Conservation (phyloP, 805 yeast species). For the Saturnispora sanitii region DNA sequence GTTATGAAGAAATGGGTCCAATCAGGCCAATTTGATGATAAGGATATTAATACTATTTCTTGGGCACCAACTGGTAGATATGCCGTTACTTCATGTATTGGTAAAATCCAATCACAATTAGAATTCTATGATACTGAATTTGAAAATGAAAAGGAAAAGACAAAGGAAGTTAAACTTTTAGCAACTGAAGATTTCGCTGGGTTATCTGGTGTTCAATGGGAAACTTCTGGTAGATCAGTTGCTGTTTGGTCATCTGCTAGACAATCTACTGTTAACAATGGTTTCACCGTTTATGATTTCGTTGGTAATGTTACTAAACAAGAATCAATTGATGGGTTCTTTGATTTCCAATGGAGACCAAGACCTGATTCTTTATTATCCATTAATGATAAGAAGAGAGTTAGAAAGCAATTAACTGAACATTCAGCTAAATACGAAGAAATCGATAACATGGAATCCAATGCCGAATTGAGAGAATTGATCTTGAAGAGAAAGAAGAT, state of each 20-base stretch:
- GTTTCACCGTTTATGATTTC: slow-evolving; percentile 79
- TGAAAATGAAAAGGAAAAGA: slow-evolving; percentile 48
- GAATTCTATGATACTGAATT: slow-evolving; percentile 83
- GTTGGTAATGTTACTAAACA: slow-evolving; percentile 70
- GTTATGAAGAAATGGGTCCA: slow-evolving; percentile 32
- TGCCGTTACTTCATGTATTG: slow-evolving; percentile 41
- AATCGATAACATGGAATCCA: slow-evolving; percentile 90
- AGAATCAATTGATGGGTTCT: slow-evolving; percentile 73
- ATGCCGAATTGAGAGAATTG: slow-evolving; percentile 81
- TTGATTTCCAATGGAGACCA: slow-evolving; percentile 93
- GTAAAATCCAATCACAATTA: slow-evolving; percentile 43
- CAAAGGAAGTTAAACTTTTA: slow-evolving; percentile 47
- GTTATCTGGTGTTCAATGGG: slow-evolving; percentile 83
- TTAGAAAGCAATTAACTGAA: slow-evolving; percentile 80
- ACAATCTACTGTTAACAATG: slow-evolving; percentile 81
- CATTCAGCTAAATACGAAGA: slow-evolving; percentile 91
- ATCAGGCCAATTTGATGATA: slow-evolving; percentile 44
- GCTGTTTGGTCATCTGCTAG: slow-evolving; percentile 82
- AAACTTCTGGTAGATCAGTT: slow-evolving; percentile 87
- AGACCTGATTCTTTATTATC: slow-evolving; percentile 76
- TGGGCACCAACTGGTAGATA: slow-evolving; percentile 96
- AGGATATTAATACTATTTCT: slow-evolving; percentile 45
- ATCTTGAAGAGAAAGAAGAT: slow-evolving; percentile 74
- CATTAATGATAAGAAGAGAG: slow-evolving; percentile 77
- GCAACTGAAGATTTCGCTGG: slow-evolving; percentile 61